phyloP scores from a whole-genome alignment of 2,329 filamentous ascomycete species.

The Cladosporium oxysporum region DNA sequence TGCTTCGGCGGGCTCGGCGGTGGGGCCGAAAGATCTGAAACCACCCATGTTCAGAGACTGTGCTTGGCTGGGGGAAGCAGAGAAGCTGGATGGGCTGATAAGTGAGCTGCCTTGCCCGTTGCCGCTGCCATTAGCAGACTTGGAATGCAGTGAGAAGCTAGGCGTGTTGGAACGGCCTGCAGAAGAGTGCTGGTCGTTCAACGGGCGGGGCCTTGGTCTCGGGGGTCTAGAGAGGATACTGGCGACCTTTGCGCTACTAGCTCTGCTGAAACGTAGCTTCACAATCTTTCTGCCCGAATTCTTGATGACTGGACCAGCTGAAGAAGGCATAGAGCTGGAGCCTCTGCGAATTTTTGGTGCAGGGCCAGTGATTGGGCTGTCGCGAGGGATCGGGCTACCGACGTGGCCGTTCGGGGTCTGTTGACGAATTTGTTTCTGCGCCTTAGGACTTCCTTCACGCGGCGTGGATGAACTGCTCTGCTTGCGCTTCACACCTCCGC shows the following conservation, averaged over 20 bases:
- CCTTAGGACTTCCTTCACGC: slow-evolving; percentile 32
- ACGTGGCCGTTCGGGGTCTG: slow-evolving; percentile 16
- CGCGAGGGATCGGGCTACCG: slow-evolving; percentile 5
- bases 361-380: not conserved
- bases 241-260: not conserved
- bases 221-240: slow-evolving; percentile 9
- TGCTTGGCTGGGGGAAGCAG: slow-evolving; percentile 23
- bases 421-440: slow-evolving; percentile 26
- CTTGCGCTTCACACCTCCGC: slow-evolving; percentile 30
- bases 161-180: not conserved
- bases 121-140: slow-evolving; percentile 18
- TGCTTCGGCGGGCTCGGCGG: not conserved
- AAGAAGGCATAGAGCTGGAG: slow-evolving; percentile 3
- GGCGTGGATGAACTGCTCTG: slow-evolving; percentile 25
- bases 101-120: slow-evolving; percentile 13
- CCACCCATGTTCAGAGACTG: slow-evolving; percentile 31
- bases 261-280: slow-evolving; percentile 16
- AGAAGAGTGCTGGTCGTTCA: not conserved
- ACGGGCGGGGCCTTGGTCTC: not conserved
- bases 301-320: slow-evolving; percentile 5
- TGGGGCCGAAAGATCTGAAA: slow-evolving; percentile 29
- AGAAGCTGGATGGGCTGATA: slow-evolving; percentile 22
- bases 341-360: slow-evolving; percentile 11
- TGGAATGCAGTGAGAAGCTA: not conserved
- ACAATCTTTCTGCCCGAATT: slow-evolving; percentile 11